These are phyloP conservation scores for Capsaspora owczarzaki DNA, from an alignment of 78 protist species.

Conservation along the genomic window DNA sequence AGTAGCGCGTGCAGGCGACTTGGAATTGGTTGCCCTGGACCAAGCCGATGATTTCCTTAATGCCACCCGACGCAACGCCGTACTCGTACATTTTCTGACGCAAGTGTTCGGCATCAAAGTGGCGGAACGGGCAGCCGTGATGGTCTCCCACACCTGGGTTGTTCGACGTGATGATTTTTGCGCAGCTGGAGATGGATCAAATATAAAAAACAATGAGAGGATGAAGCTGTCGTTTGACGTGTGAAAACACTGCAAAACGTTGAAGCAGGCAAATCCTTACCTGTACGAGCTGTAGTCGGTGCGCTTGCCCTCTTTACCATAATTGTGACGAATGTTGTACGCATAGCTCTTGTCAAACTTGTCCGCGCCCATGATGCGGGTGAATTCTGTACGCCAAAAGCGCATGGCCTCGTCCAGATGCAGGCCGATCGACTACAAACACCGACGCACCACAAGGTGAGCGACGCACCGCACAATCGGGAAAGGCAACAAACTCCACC, in stretches of 20 bases:
- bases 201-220: not conserved
- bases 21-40: constrained; percentile 39
- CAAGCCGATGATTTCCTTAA: constrained; percentile 23
- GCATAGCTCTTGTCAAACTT: constrained; percentile 68
- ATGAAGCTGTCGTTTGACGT: too few species aligned
- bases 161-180: not conserved
- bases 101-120: constrained; percentile 28
- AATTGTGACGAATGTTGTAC: constrained; percentile 74
- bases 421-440: constrained; percentile 59
- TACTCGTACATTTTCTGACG: not conserved
- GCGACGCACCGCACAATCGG: not conserved
- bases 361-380: constrained; percentile 38
- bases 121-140: constrained; percentile 64
- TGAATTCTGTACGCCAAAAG: constrained; percentile 61
- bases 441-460: not conserved
- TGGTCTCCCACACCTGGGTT: constrained; percentile 29
- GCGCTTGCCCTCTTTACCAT: constrained; percentile 80
- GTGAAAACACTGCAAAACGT: too few species aligned
- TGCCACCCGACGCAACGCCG: not conserved
- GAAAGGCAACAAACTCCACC: not conserved
- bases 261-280: too few species aligned
- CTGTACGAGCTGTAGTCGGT: constrained; percentile 51
- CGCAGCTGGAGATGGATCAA: not conserved
- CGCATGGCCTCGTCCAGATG: constrained; percentile 65
- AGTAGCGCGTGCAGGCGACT: constrained; percentile 40